Evolutionary conservation across 371 early-diverging fungal species (phyloP).

Genomic region (Mortierella sp.): DNA sequence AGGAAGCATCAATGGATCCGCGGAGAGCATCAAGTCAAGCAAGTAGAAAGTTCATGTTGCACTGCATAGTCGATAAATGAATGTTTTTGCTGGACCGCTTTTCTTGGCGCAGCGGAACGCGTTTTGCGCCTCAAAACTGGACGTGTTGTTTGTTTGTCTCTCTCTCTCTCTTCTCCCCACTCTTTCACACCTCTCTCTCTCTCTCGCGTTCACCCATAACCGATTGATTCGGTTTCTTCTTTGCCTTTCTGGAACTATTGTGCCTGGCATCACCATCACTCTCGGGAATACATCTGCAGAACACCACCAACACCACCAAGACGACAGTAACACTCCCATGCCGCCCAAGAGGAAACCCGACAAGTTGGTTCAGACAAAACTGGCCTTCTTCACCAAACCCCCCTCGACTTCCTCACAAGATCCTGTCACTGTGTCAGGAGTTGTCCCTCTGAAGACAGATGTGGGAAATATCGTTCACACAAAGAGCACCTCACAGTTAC

Average conservation of each 20-base stretch:
- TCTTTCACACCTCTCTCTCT: no score
- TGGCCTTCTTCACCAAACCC: conserved; percentile 23
- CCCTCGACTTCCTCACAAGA: conserved; percentile 11
- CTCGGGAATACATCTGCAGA: neutral
- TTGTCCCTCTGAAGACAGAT: conserved; percentile 16
- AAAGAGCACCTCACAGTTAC: neutral
- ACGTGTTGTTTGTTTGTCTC: no score
- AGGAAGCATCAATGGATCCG: conserved; percentile 8
- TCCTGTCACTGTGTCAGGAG: neutral
- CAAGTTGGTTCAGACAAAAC: conserved; percentile 36
- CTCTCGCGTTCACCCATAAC: no score
- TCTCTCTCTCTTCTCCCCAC: no score
- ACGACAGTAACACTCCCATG: conserved; percentile 7
- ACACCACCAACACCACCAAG: neutral
- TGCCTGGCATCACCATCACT: neutral
- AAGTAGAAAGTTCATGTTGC: neutral
- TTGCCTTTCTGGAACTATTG: no score
- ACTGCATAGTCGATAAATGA: neutral
- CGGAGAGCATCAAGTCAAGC: conserved; percentile 14
- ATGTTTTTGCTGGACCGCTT: no score
- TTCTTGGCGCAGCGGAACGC: neutral
- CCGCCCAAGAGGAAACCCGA: conserved; percentile 37
- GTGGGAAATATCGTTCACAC: neutral
- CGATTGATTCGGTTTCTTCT: no score
- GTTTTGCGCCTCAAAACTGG: neutral